phyloP scores from a whole-genome alignment of 2,329 filamentous ascomycete species.

The Fusarium sp. region DNA sequence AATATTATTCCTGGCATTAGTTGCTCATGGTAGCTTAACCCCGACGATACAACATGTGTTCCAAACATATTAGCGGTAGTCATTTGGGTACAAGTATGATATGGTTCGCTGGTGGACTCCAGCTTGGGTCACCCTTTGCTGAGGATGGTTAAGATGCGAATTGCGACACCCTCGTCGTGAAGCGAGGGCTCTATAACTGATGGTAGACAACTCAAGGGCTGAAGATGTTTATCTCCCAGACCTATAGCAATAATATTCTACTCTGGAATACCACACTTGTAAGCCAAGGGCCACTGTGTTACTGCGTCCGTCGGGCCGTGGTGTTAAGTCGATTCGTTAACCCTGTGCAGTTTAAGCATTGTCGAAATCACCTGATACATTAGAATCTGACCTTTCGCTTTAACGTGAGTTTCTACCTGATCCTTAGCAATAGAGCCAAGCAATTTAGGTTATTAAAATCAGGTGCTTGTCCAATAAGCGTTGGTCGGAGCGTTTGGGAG shows the following conservation, averaged over 20 bases:
- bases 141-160: accelerated
- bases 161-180: accelerated
- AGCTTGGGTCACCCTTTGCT: background rate
- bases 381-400: background rate
- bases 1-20: accelerated
- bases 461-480: background rate
- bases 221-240: accelerated
- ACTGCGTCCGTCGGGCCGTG: no score
- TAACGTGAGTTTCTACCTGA: background rate
- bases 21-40: accelerated
- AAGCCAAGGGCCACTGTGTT: background rate
- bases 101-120: accelerated
- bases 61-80: accelerated
- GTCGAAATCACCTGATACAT: background rate
- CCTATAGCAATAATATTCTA: background rate
- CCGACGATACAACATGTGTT: accelerated
- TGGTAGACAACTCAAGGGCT: background rate
- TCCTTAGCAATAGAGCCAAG: background rate
- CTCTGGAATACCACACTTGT: accelerated
- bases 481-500: background rate
- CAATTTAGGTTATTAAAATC: background rate
- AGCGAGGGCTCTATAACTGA: background rate
- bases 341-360: background rate
- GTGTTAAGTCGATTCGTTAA: background rate
- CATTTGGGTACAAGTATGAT: accelerated